These are phyloP conservation scores for Platanus orientalis DNA, from an alignment of 164 flowering plant genomes.

Conservation along the genomic window DNA sequence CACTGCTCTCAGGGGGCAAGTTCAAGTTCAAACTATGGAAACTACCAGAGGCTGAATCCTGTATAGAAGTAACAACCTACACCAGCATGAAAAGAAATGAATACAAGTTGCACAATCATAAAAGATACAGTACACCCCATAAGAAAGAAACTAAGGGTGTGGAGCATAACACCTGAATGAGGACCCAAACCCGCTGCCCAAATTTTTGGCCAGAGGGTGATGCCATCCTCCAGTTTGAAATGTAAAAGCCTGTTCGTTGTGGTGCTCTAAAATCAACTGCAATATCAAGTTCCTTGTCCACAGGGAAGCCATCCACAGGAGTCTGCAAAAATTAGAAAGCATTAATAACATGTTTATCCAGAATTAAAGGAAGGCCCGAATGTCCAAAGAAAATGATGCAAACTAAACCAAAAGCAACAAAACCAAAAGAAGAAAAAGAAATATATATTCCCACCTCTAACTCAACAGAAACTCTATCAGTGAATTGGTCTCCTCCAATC, in stretches of 20 bases:
- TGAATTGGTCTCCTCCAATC: conserved; percentile 68
- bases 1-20: conserved; percentile 42
- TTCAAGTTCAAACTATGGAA: conserved; percentile 51
- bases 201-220: conserved; percentile 59
- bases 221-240: conserved; percentile 89
- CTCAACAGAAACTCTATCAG: conserved; percentile 32
- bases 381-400: background rate
- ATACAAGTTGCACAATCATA: background rate
- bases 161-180: conserved; percentile 52
- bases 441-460: conserved; percentile 37
- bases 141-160: background rate
- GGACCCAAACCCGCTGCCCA: conserved; percentile 96
- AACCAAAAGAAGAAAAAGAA: background rate
- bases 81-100: background rate
- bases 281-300: conserved; percentile 52
- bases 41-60: conserved; percentile 16
- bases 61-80: conserved; percentile 57
- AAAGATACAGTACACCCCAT: background rate
- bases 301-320: conserved; percentile 41
- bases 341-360: background rate
- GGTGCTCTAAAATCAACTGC: conserved; percentile 85
- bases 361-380: too few species aligned
- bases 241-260: conserved; percentile 62
- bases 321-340: conserved; percentile 34
- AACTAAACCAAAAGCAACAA: background rate